phyloP scores from a whole-genome alignment of 179 eudicot species.

The Camellia oleifera region DNA sequence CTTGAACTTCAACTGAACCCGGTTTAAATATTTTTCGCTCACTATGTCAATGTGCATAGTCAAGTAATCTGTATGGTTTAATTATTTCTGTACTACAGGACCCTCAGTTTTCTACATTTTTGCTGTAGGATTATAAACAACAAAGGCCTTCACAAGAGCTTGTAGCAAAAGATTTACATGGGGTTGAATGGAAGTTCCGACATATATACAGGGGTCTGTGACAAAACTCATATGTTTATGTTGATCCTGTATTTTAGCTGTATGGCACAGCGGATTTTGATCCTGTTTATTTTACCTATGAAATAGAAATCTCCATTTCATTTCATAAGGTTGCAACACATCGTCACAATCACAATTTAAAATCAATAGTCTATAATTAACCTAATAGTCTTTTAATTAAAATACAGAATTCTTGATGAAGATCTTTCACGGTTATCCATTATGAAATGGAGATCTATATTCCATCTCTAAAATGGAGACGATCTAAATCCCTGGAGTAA shows the following conservation, averaged over 20 bases:
- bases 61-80: neutral
- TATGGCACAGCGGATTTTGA: neutral
- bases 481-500: neutral
- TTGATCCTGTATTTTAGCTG: neutral
- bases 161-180: constrained; percentile 92
- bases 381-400: too few species aligned
- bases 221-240: neutral
- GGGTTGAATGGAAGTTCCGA: constrained; percentile 83
- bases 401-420: too few species aligned
- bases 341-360: too few species aligned
- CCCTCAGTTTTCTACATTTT: neutral
- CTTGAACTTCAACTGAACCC: neutral
- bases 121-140: constrained; percentile 80
- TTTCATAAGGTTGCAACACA: too few species aligned
- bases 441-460: too few species aligned
- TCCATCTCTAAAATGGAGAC: too few species aligned
- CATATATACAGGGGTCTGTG: constrained; percentile 84
- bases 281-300: too few species aligned
- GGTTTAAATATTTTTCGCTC: neutral
- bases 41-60: neutral
- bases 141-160: constrained; percentile 99
- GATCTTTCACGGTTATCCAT: too few species aligned
- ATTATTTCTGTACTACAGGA: neutral
- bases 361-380: too few species aligned
- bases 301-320: too few species aligned